phyloP scores from a whole-genome alignment of 2,329 filamentous ascomycete genomes.

The Calonectria crousiana region DNA sequence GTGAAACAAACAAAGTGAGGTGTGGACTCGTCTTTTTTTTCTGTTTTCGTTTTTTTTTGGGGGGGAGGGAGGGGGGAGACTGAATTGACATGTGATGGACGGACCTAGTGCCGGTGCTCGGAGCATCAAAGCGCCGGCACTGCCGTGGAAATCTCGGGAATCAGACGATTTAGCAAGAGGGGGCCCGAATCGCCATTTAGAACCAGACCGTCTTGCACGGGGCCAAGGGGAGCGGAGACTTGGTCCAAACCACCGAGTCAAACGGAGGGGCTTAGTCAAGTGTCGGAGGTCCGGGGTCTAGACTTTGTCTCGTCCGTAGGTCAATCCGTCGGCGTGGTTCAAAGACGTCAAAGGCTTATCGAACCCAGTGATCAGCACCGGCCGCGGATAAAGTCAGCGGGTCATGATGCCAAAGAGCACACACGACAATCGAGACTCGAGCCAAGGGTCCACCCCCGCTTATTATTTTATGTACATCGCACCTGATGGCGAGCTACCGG shows the following conservation, averaged over 20 bases:
- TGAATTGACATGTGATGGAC: slow-evolving; percentile 7
- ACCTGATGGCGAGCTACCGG: neutral
- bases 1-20: neutral
- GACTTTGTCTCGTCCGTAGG: neutral
- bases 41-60: neutral
- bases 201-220: neutral
- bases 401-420: neutral
- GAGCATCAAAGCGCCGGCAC: neutral
- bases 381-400: neutral
- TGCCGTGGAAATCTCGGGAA: neutral
- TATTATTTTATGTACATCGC: neutral
- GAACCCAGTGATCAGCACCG: neutral
- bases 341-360: slow-evolving; percentile 5
- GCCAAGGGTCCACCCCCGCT: neutral
- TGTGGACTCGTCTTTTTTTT: neutral
- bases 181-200: neutral
- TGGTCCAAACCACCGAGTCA: neutral
- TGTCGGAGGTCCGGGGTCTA: neutral
- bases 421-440: neutral
- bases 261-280: neutral
- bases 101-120: neutral
- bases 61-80: no score
- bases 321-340: neutral
- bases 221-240: neutral
- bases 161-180: neutral